Evolutionary conservation across 805 yeast genomes (phyloP), one percentile per base, ranked within the genome.

Genomic region (Candida railenensis): DNA sequence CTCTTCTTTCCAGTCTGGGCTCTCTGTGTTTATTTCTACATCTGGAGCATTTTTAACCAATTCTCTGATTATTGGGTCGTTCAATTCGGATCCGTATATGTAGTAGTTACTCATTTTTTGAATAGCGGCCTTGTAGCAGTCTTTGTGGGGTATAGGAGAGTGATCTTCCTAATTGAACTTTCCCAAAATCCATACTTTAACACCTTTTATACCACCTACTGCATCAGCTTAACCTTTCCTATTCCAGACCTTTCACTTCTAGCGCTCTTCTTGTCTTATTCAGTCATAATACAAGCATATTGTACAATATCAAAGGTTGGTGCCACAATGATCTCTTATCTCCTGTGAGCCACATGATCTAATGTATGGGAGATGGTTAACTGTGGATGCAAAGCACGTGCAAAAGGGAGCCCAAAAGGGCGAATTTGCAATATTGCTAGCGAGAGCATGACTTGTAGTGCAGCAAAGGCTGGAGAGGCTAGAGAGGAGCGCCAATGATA

Each of bases 1-100:
- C n/a, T 50, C 50, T 16, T 52, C 48, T 4, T 44, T 52, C 33
- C 54, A 32, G 22, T 48, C 42, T 2, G 47, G 44, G 16, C 36
- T 30, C n/a, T 37, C 40, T 9, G 36, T 16, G 12, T 22, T 16
- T n/a, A 33, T 22, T 9, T 32, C 21, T 3, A 25, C 2, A 11
- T 36, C 39, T 4, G 33, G 20, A 5, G 34, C 9, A 3, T 33
- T 39, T n/a, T 40, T 36, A n/a, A 45, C 21, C 1, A 15, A 25
- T 20, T 41, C 41, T 19, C 15, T 4, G 5, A 28, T 22, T 14
- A 19, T 16, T 8, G 43, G 43, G 34, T 44, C 47, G 28, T 44
- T 34, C 18, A 44, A 36, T 33, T 44, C 47, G 15, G 40, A 21
- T 22, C 47, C 47, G 22, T 32, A 22, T 12, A 39, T 34, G 15